A percentile compares a stretch with the other conserved stretches of the same genome.
phyloP scores from a whole-genome alignment of 257 asterid species.

The Mentha longifolia region DNA sequence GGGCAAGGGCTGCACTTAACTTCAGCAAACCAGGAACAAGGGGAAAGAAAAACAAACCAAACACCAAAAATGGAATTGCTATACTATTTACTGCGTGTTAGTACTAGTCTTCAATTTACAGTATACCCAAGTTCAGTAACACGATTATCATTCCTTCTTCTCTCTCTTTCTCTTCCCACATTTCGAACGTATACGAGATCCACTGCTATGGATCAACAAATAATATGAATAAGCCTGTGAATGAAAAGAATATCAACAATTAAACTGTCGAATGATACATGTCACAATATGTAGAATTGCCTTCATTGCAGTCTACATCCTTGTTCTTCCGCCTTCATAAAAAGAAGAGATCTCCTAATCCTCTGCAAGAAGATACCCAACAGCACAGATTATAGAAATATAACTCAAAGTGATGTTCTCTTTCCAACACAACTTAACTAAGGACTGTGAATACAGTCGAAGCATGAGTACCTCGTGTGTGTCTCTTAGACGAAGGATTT shows the following conservation, averaged over 20 bases:
- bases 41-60: background rate
- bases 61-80: conserved; percentile 1
- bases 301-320: conserved; percentile 64
- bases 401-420: background rate
- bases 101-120: conserved; percentile 12
- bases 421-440: background rate
- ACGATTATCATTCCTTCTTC: conserved; percentile 15
- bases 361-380: conserved; percentile 57
- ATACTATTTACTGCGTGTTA: conserved; percentile 11
- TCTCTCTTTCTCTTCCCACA: background rate
- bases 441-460: conserved; percentile 3
- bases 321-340: conserved; percentile 75
- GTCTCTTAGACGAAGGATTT: conserved; percentile 78
- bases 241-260: conserved; percentile 34
- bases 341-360: conserved; percentile 66
- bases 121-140: conserved; percentile 1
- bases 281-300: conserved; percentile 12
- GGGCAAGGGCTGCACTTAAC: too few species aligned
- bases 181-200: conserved; percentile 5
- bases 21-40: background rate
- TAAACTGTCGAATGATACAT: conserved; percentile 22
- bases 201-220: conserved; percentile 30
- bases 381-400: background rate
- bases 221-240: conserved; percentile 33
- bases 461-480: conserved; percentile 68